Percentiles rank a stretch among this genome's conserved stretches.
These are phyloP conservation scores for Hypoxylon sp. DNA, from an alignment of 2,329 filamentous ascomycete species.

Conservation along the genomic window DNA sequence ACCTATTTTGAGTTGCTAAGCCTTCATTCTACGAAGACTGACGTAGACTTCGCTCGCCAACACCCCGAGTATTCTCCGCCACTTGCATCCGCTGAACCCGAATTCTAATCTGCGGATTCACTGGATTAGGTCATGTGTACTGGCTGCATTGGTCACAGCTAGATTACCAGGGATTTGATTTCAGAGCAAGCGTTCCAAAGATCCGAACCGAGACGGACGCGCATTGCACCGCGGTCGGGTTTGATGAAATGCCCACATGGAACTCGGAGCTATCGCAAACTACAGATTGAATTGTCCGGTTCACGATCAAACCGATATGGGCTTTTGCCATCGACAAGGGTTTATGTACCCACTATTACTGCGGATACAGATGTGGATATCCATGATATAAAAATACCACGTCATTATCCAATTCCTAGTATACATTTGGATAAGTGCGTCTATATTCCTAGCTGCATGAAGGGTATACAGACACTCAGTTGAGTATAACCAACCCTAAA, in stretches of 20 bases:
- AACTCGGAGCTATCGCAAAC: neutral
- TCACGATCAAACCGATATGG: neutral
- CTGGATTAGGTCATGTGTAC: conserved; percentile 3
- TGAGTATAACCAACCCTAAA: neutral
- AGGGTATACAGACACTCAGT: neutral
- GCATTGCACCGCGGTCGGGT: conserved; percentile 1
- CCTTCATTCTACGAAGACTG: conserved; percentile 19
- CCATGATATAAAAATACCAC: conserved; percentile 9
- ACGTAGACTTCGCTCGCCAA: conserved; percentile 3
- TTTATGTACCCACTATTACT: conserved; percentile 1
- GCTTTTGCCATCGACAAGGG: conserved; percentile 6
- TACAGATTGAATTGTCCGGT: conserved; percentile 1
- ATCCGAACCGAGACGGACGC: neutral
- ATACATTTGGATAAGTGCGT: conserved; percentile 1
- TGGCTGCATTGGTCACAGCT: neutral
- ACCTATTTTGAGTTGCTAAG: conserved; percentile 35
- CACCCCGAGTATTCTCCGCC: conserved; percentile 1
- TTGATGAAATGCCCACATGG: neutral
- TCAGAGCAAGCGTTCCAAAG: neutral
- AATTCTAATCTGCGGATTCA: neutral
- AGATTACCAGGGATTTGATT: neutral
- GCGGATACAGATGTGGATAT: conserved; percentile 9
- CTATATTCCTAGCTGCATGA: conserved; percentile 1
- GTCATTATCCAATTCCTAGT: conserved; percentile 5
- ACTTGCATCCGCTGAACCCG: conserved; percentile 5